Percentiles rank a stretch among this genome's conserved stretches.
These are phyloP conservation scores for Penicillium thymicola DNA, from an alignment of 2,329 filamentous ascomycete genomes.

Conservation along the genomic window DNA sequence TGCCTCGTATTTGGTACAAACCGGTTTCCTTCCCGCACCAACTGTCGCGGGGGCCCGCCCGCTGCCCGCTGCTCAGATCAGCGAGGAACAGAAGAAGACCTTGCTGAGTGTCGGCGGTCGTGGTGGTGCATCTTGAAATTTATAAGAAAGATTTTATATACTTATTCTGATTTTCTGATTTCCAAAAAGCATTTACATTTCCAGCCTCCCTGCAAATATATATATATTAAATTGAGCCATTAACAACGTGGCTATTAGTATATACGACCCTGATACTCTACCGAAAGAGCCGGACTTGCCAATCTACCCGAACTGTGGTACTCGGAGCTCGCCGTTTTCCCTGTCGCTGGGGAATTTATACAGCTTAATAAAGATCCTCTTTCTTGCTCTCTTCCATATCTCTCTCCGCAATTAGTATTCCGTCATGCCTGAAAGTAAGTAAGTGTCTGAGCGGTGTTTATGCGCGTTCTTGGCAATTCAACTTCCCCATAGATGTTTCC, in stretches of 20 bases:
- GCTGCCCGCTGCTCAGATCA: slow-evolving; percentile 48
- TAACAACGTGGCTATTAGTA: background rate
- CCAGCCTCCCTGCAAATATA: background rate
- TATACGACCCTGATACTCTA: background rate
- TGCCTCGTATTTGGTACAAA: slow-evolving; percentile 59
- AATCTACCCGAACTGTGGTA: background rate
- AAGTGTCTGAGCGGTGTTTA: slow-evolving; percentile 2
- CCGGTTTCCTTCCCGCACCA: slow-evolving; percentile 57
- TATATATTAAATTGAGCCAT: background rate
- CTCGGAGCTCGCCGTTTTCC: slow-evolving; percentile 18
- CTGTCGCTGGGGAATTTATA: background rate
- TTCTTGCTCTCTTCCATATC: background rate
- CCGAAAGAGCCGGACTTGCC: background rate
- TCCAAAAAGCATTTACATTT: background rate
- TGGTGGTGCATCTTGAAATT: slow-evolving; percentile 36
- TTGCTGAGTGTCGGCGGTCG: slow-evolving; percentile 54
- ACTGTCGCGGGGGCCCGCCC: slow-evolving; percentile 24
- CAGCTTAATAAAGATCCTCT: background rate
- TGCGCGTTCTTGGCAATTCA: slow-evolving; percentile 14
- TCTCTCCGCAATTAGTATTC: background rate
- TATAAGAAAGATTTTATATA: background rate
- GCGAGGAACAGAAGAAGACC: slow-evolving; percentile 48
- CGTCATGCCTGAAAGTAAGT: slow-evolving; percentile 21
- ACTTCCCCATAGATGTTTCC: slow-evolving; percentile 9
- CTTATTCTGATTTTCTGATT: background rate